phyloP scores from a whole-genome alignment of 495 filamentous ascomycete genomes.

The Talaromyces wortmannii region DNA sequence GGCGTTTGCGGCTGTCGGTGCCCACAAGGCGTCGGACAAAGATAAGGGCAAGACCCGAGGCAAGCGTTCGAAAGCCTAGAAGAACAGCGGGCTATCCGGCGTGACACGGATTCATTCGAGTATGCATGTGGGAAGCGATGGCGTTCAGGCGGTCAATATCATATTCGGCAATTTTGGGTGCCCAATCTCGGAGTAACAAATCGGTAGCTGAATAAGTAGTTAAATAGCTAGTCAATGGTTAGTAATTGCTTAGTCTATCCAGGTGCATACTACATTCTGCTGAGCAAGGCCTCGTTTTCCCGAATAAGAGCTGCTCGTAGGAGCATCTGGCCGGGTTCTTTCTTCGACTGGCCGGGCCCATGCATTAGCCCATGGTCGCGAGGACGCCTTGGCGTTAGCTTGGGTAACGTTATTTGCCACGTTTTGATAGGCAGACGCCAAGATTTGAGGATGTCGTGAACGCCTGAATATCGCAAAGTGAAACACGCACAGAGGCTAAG shows the following conservation, averaged over 20 bases:
- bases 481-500: background rate
- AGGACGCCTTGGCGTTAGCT: background rate
- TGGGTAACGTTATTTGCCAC: background rate
- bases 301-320: background rate
- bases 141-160: background rate
- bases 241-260: background rate
- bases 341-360: background rate
- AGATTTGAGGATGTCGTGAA: no score
- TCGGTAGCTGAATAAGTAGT: no score
- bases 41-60: slow-evolving; percentile 3
- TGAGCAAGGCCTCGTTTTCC: background rate
- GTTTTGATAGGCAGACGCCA: background rate
- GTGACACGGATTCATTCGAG: slow-evolving; percentile 4
- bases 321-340: background rate
- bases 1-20: slow-evolving; percentile 24
- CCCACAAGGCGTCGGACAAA: slow-evolving; percentile 20
- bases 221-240: no score
- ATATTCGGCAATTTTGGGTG: background rate
- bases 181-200: background rate
- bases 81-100: background rate
- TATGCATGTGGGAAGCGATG: background rate
- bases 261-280: background rate
- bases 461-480: background rate
- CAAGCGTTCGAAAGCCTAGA: slow-evolving; percentile 2
- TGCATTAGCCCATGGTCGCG: background rate